Conservation (phyloP, 2,329 filamentous ascomycete species). For the Apiospora hydei region DNA sequence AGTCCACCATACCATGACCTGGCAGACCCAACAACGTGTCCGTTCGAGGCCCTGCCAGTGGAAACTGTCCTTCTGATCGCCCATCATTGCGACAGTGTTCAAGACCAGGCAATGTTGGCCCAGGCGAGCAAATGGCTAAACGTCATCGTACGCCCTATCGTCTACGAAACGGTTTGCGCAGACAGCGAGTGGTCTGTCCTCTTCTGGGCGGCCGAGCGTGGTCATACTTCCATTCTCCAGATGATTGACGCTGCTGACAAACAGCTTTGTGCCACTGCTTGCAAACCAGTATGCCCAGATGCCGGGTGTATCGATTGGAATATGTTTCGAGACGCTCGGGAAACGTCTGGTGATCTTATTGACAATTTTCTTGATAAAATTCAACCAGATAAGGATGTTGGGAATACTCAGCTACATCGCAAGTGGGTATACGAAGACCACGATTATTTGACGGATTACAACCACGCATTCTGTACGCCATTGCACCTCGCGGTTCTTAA, state of each 20-base stretch:
- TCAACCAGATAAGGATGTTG: too few species aligned
- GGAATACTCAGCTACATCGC: too few species aligned
- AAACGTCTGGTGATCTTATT: too few species aligned
- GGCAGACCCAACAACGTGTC: not conserved
- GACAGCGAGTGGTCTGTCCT: not conserved
- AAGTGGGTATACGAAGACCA: too few species aligned
- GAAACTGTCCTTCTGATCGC: not conserved
- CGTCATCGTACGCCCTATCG: not conserved
- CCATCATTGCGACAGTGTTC: not conserved
- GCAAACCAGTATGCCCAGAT: not conserved
- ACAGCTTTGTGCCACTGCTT: not conserved
- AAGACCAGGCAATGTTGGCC: not conserved
- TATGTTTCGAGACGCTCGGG: too few species aligned
- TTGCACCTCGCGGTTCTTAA: conserved; percentile 2
- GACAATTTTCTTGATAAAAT: too few species aligned
- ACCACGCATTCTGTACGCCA: not conserved
- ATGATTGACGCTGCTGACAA: not conserved
- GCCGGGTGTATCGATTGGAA: not conserved
- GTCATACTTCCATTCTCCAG: not conserved
- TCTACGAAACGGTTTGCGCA: not conserved
- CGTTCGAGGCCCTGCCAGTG: not conserved
- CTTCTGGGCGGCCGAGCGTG: not conserved
- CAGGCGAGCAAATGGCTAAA: not conserved
- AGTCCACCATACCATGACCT: not conserved
- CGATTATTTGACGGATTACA: too few species aligned